Evolutionary conservation across 495 filamentous ascomycete genomes (phyloP).

Genomic region (Recurvomyces mirabilis): DNA sequence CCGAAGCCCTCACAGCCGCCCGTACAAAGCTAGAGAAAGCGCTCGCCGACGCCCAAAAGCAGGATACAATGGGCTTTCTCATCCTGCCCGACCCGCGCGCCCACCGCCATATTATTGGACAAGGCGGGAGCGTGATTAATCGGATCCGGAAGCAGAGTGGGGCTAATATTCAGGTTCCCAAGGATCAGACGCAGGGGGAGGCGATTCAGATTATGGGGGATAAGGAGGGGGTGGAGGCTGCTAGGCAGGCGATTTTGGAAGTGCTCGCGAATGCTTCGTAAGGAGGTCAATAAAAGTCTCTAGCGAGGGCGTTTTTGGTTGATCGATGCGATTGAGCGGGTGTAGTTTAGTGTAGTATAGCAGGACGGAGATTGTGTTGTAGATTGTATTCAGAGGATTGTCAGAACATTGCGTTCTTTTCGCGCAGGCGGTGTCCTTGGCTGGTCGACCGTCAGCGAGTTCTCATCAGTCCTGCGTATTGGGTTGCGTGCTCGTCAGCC

Average conservation of each 20-base stretch:
- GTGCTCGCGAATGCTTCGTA: conserved; percentile 18
- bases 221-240: conserved; percentile 71
- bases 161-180: conserved; percentile 83
- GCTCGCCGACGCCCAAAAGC: conserved; percentile 58
- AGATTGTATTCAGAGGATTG: no score
- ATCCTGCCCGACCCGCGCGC: conserved; percentile 79
- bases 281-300: no score
- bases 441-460: no score
- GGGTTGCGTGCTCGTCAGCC: no score
- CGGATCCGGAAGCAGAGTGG: conserved; percentile 82
- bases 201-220: conserved; percentile 80
- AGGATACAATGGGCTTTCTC: conserved; percentile 70
- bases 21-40: conserved; percentile 59
- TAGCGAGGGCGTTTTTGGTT: no score
- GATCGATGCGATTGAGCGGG: no score
- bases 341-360: no score
- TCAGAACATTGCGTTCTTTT: no score
- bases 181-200: conserved; percentile 62
- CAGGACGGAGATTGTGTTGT: no score
- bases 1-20: conserved; percentile 62
- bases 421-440: no score
- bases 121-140: conserved; percentile 82
- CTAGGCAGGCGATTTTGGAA: conserved; percentile 76
- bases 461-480: no score
- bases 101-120: conserved; percentile 83